phyloP scores from a whole-genome alignment of 306 rosid genomes.

The Trifolium fragiferum region DNA sequence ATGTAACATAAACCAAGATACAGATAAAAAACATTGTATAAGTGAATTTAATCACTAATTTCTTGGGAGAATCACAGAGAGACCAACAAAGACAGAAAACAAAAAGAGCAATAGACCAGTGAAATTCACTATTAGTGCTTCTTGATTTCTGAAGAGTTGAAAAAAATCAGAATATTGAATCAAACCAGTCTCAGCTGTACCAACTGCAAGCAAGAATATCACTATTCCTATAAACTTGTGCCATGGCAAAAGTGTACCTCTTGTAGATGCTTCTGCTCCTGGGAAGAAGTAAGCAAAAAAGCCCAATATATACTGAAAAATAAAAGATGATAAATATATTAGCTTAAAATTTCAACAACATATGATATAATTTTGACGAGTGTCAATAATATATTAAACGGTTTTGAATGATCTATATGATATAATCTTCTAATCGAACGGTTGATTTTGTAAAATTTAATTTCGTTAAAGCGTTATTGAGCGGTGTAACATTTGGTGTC shows the following conservation, averaged over 20 bases:
- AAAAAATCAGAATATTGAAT: slow-evolving; percentile 35
- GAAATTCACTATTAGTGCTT: slow-evolving; percentile 64
- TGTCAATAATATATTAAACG: too few relatives aligned
- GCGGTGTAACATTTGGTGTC: too few relatives aligned
- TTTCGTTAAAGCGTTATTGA: too few relatives aligned
- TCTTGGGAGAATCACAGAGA: slow-evolving; percentile 62
- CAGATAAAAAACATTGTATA: neutral
- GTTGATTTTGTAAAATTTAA: too few relatives aligned
- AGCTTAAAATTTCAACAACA: too few relatives aligned
- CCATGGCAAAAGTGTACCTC: slow-evolving; percentile 66
- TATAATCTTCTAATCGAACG: too few relatives aligned
- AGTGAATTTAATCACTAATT: neutral
- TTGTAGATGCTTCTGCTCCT: slow-evolving; percentile 50
- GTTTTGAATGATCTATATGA: too few relatives aligned
- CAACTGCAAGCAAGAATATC: slow-evolving; percentile 55
- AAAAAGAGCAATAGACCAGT: slow-evolving; percentile 66
- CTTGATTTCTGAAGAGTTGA: slow-evolving; percentile 23
- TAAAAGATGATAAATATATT: neutral
- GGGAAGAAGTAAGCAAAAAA: slow-evolving; percentile 61
- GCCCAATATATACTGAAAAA: slow-evolving; percentile 56
- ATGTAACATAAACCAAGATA: neutral
- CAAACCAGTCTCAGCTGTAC: slow-evolving; percentile 61
- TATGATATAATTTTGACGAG: too few relatives aligned
- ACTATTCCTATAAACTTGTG: slow-evolving; percentile 63
- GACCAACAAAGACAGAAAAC: slow-evolving; percentile 55